These are phyloP conservation scores for Pilatotrama ljubarskyi DNA, from an alignment of 768 basidiomycete genomes.

Conservation along the genomic window DNA sequence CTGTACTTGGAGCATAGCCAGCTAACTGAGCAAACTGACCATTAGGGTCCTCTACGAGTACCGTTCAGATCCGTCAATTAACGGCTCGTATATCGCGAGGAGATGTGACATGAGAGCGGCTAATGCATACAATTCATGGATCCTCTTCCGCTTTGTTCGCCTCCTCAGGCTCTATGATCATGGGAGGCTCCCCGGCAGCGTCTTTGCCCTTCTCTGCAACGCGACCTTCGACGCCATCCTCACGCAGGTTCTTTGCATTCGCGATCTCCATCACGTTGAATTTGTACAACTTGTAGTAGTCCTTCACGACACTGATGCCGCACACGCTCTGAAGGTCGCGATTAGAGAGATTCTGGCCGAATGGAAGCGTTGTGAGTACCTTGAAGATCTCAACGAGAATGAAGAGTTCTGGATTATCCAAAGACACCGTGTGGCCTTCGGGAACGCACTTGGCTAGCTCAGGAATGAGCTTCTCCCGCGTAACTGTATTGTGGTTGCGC, in stretches of 20 bases:
- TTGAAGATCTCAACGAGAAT: conserved; percentile 85
- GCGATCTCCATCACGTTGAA: conserved; percentile 82
- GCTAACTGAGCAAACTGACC: too few species aligned
- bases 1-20: too few species aligned
- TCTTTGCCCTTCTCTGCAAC: conserved; percentile 2
- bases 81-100: too few species aligned
- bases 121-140: too few species aligned
- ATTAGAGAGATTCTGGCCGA: background rate
- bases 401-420: conserved; percentile 68
- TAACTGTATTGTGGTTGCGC: conserved; percentile 74
- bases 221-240: conserved; percentile 28
- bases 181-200: background rate
- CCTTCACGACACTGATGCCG: conserved; percentile 70
- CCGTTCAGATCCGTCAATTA: too few species aligned
- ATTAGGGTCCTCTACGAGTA: too few species aligned
- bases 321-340: conserved; percentile 57
- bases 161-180: background rate
- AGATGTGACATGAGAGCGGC: too few species aligned
- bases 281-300: conserved; percentile 70
- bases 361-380: conserved; percentile 41
- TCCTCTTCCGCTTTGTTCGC: background rate
- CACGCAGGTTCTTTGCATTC: conserved; percentile 39
- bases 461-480: conserved; percentile 60
- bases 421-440: conserved; percentile 62
- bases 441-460: conserved; percentile 73